Percentiles rank a stretch among this genome's conserved stretches.
Evolutionary conservation across 257 asterid species (phyloP).

Genomic region (Ajuga chamaepitys): DNA sequence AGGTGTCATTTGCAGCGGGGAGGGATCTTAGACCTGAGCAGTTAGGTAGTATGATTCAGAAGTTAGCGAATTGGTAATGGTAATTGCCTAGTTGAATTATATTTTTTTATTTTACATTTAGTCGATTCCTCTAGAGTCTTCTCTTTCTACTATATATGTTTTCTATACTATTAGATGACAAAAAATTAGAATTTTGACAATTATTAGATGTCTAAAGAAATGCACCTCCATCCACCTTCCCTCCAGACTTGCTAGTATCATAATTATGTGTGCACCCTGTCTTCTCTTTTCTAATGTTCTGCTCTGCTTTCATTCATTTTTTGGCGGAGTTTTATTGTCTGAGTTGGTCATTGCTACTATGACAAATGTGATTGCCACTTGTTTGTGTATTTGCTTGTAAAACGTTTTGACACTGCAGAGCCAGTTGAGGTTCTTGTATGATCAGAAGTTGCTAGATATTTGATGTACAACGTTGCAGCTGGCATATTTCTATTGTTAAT

Average conservation of each 20-base stretch:
- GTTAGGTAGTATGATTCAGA: slow-evolving; percentile 68
- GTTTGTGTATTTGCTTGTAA: not conserved
- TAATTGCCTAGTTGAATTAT: not conserved
- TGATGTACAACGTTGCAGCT: not conserved
- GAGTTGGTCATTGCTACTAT: not conserved
- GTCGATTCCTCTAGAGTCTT: not conserved
- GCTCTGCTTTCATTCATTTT: no score
- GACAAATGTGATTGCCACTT: not conserved
- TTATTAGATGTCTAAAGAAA: not conserved
- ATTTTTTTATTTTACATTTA: not conserved
- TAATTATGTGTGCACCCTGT: no score
- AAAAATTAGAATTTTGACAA: not conserved
- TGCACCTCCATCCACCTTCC: not conserved
- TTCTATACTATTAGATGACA: not conserved
- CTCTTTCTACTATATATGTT: not conserved
- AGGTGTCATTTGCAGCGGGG: slow-evolving; percentile 99
- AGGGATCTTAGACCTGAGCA: slow-evolving; percentile 98
- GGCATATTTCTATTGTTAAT: not conserved
- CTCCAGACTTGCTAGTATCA: no score
- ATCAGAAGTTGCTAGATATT: not conserved
- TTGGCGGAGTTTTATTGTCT: not conserved
- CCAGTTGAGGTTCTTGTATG: slow-evolving; percentile 1
- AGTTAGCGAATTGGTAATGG: slow-evolving; percentile 61
- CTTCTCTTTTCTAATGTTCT: no score
- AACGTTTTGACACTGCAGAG: not conserved